phyloP scores from a whole-genome alignment of 2,329 filamentous ascomycete genomes.

The Epicoccum nigrum region DNA sequence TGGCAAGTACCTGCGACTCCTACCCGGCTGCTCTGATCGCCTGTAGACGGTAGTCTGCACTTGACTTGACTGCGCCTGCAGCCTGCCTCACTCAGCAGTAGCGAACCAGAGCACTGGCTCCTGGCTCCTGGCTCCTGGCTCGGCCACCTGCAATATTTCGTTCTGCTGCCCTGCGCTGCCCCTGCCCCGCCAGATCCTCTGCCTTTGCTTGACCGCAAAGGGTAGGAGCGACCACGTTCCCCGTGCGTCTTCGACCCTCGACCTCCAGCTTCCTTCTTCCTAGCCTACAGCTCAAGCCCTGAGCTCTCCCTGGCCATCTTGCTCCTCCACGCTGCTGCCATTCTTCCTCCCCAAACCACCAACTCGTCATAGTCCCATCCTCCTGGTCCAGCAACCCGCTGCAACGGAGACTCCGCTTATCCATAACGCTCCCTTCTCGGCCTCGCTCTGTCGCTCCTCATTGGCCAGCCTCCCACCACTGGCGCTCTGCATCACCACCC shows the following conservation, averaged over 20 bases:
- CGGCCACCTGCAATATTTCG: slow-evolving; percentile 16
- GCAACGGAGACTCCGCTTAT: slow-evolving; percentile 13
- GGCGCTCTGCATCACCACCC: slow-evolving; percentile 35
- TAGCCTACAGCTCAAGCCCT: slow-evolving; percentile 1
- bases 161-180: slow-evolving; percentile 21
- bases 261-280: slow-evolving; percentile 14
- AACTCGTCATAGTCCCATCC: slow-evolving; percentile 15
- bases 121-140: too few relatives aligned
- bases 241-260: slow-evolving; percentile 21
- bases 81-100: slow-evolving; percentile 1
- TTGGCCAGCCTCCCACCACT: slow-evolving; percentile 28
- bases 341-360: slow-evolving; percentile 15
- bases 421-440: slow-evolving; percentile 14
- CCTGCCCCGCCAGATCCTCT: slow-evolving; percentile 26
- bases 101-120: slow-evolving; percentile 18
- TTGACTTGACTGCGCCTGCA: slow-evolving; percentile 27
- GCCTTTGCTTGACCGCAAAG: slow-evolving; percentile 28
- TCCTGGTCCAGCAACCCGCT: slow-evolving; percentile 12
- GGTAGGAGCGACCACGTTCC: slow-evolving; percentile 25
- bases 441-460: slow-evolving; percentile 21
- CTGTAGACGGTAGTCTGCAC: not conserved
- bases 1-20: slow-evolving; percentile 18
- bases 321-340: slow-evolving; percentile 27
- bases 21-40: slow-evolving; percentile 8
- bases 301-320: slow-evolving; percentile 11